Conservation (phyloP, 108 stramenopile species). For the Cylindrotheca fusiformis region DNA sequence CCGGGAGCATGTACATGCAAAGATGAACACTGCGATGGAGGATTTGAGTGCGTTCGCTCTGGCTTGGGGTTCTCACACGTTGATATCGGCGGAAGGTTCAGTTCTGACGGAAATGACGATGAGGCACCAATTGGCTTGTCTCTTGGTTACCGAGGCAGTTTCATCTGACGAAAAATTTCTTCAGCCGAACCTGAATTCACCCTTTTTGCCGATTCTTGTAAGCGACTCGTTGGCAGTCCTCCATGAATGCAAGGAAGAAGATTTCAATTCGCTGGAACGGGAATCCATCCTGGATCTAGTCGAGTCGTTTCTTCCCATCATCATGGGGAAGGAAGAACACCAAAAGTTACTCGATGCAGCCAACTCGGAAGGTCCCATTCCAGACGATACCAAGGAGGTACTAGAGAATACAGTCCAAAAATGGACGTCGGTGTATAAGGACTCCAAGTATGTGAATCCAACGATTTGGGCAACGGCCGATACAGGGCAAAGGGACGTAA, state of each 20-base stretch:
- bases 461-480: constrained; percentile 30
- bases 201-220: constrained; percentile 45
- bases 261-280: constrained; percentile 10
- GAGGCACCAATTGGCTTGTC: constrained; percentile 28
- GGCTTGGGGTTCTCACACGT: constrained; percentile 27
- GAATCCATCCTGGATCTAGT: constrained; percentile 31
- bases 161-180: constrained; percentile 4
- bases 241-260: constrained; percentile 17
- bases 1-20: constrained; percentile 5
- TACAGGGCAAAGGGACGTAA: constrained; percentile 16
- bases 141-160: constrained; percentile 36
- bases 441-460: constrained; percentile 34
- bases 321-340: constrained; percentile 29
- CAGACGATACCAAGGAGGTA: constrained; percentile 13
- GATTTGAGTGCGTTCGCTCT: constrained; percentile 14
- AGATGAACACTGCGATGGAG: constrained; percentile 6
- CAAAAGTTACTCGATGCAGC: constrained; percentile 10
- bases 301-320: constrained; percentile 31
- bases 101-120: constrained; percentile 6
- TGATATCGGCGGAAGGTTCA: background rate
- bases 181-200: background rate
- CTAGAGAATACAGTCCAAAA: constrained; percentile 27
- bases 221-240: constrained; percentile 24
- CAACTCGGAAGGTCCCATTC: constrained; percentile 10
- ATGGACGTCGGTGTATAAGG: constrained; percentile 24